Evolutionary conservation across 805 yeast species (phyloP).

Genomic region (Metschnikowia orientalis): DNA sequence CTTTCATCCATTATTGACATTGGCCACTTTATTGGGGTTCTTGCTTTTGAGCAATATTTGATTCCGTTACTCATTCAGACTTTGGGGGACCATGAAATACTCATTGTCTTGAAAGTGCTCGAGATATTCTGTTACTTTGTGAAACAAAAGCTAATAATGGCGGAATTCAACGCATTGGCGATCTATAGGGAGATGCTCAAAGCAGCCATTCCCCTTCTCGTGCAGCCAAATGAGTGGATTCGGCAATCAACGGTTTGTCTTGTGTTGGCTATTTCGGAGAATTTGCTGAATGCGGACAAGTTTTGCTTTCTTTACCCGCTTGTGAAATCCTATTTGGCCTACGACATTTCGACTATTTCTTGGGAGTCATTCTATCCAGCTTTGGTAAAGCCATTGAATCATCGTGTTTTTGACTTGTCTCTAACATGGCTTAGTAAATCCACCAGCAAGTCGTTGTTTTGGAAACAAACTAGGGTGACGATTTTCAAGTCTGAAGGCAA

Average conservation of each 20-base stretch:
- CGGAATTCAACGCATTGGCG: constrained; percentile 36
- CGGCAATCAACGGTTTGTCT: constrained; percentile 63
- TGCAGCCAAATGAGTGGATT: constrained; percentile 88
- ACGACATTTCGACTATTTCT: constrained; percentile 66
- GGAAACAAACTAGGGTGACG: constrained; percentile 49
- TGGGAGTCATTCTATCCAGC: constrained; percentile 67
- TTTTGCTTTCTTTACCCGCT: constrained; percentile 83
- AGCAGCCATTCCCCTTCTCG: constrained; percentile 47
- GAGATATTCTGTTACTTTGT: constrained; percentile 35
- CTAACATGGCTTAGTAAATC: constrained; percentile 69
- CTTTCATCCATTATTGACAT: constrained; percentile 68
- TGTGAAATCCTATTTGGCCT: constrained; percentile 67
- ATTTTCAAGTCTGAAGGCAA: constrained; percentile 16
- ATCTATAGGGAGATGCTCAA: constrained; percentile 34
- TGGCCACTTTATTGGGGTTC: constrained; percentile 75
- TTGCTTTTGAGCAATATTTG: constrained; percentile 81
- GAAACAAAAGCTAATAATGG: constrained; percentile 24
- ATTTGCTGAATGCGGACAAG: constrained; percentile 68
- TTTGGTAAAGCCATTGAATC: constrained; percentile 61
- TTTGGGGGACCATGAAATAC: constrained; percentile 76
- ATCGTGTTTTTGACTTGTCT: constrained; percentile 59
- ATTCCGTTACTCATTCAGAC: constrained; percentile 83
- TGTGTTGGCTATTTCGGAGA: constrained; percentile 56
- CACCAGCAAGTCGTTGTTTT: constrained; percentile 62
- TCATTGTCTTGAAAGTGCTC: constrained; percentile 69